Conservation (phyloP, 306 rosid species). For the Acacia crassicarpa region DNA sequence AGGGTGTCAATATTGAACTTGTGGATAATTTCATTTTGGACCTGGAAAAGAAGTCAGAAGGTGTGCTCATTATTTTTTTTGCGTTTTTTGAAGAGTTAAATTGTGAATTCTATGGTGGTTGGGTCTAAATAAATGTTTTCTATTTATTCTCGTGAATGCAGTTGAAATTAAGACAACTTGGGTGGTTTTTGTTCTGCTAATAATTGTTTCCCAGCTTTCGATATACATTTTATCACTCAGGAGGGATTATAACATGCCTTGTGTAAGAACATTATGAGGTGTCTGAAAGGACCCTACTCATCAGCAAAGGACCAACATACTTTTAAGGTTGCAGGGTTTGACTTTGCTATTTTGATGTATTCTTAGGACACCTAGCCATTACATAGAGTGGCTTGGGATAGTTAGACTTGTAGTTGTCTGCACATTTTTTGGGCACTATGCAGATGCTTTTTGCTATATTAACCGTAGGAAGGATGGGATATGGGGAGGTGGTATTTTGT, state of each 20-base stretch:
- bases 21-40: constrained; percentile 68
- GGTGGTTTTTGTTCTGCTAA: background rate
- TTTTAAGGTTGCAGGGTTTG: no score
- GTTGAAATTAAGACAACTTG: background rate
- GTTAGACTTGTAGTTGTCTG: no score
- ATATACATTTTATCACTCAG: background rate
- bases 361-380: no score
- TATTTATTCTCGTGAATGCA: background rate
- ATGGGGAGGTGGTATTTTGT: no score
- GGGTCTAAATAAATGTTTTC: background rate
- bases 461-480: no score
- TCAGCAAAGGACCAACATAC: no score
- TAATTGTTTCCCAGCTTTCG: background rate
- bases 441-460: no score
- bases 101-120: constrained; percentile 11
- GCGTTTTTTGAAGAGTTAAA: background rate
- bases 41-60: constrained; percentile 66
- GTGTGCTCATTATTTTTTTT: constrained; percentile 36
- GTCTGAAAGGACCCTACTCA: no score
- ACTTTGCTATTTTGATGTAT: no score
- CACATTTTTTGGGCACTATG: no score
- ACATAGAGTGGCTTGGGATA: no score
- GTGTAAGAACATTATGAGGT: background rate
- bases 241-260: background rate
- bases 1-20: constrained; percentile 62